A percentile compares a stretch with the other conserved stretches of the same genome.
Conservation (phyloP, 116 monocot species). For the Dioscorea cayenensis region DNA sequence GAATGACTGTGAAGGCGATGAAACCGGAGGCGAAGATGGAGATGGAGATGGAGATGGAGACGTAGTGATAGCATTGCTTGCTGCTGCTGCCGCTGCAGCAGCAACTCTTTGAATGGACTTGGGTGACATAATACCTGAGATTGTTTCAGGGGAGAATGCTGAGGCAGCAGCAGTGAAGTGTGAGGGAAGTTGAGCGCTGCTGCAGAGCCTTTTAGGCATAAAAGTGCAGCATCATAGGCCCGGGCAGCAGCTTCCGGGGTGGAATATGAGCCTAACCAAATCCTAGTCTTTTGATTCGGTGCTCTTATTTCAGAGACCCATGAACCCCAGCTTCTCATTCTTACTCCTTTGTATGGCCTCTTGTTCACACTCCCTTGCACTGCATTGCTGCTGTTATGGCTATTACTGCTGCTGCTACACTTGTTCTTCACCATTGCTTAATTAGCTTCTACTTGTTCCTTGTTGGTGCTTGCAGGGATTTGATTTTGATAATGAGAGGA, state of each 20-base stretch:
- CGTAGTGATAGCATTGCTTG: constrained; percentile 7
- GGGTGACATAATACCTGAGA: constrained; percentile 33
- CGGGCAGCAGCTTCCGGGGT: constrained; percentile 72
- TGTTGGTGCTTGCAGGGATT: too few relatives aligned
- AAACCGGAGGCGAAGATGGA: background rate
- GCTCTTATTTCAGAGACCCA: constrained; percentile 86
- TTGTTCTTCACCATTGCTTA: background rate
- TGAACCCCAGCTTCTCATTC: constrained; percentile 87
- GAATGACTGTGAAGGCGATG: background rate
- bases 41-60: constrained; percentile 1
- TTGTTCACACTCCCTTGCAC: background rate
- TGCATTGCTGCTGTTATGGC: background rate
- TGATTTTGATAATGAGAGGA: background rate
- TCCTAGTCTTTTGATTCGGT: constrained; percentile 65
- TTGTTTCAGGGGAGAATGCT: background rate
- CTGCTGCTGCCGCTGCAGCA: constrained; percentile 58
- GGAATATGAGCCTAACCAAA: constrained; percentile 80
- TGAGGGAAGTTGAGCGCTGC: constrained; percentile 50
- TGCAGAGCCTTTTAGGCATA: constrained; percentile 61
- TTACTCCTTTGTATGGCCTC: constrained; percentile 56
- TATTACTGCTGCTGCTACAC: background rate
- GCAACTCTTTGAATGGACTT: constrained; percentile 68
- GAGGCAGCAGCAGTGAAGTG: background rate
- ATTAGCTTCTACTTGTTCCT: too few relatives aligned
- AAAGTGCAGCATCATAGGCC: constrained; percentile 71